Evolutionary conservation across 805 yeast genomes (phyloP).

Genomic region (Ogataea pini): DNA sequence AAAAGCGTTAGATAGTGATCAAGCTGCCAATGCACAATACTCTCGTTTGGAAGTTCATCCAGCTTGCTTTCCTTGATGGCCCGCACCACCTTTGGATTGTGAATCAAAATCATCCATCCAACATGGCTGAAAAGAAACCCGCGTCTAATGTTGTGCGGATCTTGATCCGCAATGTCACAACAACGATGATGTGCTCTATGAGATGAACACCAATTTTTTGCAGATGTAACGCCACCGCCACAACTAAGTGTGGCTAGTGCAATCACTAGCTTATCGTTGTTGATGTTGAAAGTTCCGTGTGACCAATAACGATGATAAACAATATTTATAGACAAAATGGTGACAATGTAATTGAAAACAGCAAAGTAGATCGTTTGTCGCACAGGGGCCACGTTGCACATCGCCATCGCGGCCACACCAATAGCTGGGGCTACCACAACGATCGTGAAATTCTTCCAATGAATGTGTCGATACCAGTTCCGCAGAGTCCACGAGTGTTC

Average conservation of each 20-base stretch:
- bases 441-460: conserved; percentile 68
- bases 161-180: conserved; percentile 77
- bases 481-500: conserved; percentile 74
- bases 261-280: conserved; percentile 45
- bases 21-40: conserved; percentile 66
- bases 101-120: conserved; percentile 81
- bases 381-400: conserved; percentile 12
- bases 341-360: conserved; percentile 52
- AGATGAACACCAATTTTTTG: conserved; percentile 75
- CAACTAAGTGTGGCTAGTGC: conserved; percentile 62
- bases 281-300: conserved; percentile 52
- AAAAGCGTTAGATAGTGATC: conserved; percentile 64
- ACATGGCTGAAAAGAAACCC: conserved; percentile 83
- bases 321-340: conserved; percentile 75
- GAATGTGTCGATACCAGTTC: conserved; percentile 72
- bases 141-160: conserved; percentile 81
- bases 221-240: conserved; percentile 75
- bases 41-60: conserved; percentile 64
- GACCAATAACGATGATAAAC: conserved; percentile 83
- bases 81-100: conserved; percentile 52
- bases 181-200: conserved; percentile 91
- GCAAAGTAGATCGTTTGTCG: conserved; percentile 50
- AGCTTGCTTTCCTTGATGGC: conserved; percentile 44
- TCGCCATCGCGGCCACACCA: conserved; percentile 19
- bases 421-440: conserved; percentile 56